Conservation (phyloP, 139 green algal genomes). For the Pseudopediastrum boryanum region DNA sequence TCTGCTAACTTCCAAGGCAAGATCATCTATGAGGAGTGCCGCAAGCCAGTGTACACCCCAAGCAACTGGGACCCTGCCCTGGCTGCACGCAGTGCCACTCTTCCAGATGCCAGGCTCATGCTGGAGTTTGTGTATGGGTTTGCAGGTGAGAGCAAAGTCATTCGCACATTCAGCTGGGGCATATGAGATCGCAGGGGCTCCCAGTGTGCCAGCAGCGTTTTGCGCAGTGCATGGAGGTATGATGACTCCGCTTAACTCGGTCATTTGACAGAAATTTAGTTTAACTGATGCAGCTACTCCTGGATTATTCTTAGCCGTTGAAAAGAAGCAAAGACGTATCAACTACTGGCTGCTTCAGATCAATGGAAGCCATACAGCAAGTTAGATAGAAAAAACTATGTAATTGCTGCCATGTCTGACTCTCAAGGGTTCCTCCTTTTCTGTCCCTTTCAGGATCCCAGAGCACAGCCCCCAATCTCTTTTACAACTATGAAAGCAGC, state of each 20-base stretch:
- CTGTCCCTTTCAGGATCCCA: slow-evolving; percentile 45
- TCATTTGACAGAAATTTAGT: too few species aligned
- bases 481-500: slow-evolving; percentile 56
- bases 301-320: too few species aligned
- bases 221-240: too few species aligned
- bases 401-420: background rate
- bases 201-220: too few species aligned
- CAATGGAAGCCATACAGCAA: too few species aligned
- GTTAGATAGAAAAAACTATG: too few species aligned
- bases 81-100: slow-evolving; percentile 61
- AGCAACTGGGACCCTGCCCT: slow-evolving; percentile 64
- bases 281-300: too few species aligned
- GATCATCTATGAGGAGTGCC: slow-evolving; percentile 72
- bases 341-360: too few species aligned
- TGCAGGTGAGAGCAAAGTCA: slow-evolving; percentile 62
- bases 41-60: slow-evolving; percentile 72
- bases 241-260: too few species aligned
- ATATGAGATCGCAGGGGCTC: too few species aligned
- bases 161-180: too few species aligned
- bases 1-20: slow-evolving; percentile 68
- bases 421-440: background rate
- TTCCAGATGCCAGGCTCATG: slow-evolving; percentile 65
- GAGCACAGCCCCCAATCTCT: slow-evolving; percentile 63
- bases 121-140: slow-evolving; percentile 81
- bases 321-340: too few species aligned